phyloP scores from a whole-genome alignment of 2,329 filamentous ascomycete genomes.

The Microsporum audouinii region DNA sequence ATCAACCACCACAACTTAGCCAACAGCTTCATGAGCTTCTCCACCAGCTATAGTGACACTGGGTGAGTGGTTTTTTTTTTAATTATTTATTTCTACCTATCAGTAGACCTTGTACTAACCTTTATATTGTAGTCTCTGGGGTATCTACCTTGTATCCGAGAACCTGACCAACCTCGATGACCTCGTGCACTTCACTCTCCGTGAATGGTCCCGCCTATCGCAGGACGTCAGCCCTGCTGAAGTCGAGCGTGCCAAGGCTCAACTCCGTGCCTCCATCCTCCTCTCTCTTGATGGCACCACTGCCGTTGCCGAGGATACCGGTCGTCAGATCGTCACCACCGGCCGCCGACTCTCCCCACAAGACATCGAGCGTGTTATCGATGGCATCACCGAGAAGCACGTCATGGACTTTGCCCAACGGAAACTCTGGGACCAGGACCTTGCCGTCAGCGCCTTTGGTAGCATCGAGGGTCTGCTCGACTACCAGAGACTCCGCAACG shows the following conservation, averaged over 20 bases:
- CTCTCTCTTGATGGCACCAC: constrained; percentile 96
- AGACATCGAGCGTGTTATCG: constrained; percentile 89
- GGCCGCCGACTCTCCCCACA: constrained; percentile 80
- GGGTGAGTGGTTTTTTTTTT: constrained; percentile 51
- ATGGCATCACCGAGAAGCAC: constrained; percentile 83
- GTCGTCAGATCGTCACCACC: constrained; percentile 95
- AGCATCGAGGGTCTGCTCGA: constrained; percentile 70
- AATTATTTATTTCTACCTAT: background rate
- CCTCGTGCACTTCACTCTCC: constrained; percentile 93
- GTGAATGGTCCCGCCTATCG: constrained; percentile 93
- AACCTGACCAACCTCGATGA: constrained; percentile 81
- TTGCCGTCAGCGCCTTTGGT: constrained; percentile 86
- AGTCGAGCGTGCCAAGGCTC: constrained; percentile 95
- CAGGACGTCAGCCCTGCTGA: constrained; percentile 79
- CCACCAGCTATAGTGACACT: constrained; percentile 98
- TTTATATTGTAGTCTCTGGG: constrained; percentile 65
- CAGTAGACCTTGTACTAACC: constrained; percentile 8
- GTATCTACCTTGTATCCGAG: constrained; percentile 95
- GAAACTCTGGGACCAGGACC: constrained; percentile 95
- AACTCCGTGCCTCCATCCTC: constrained; percentile 96
- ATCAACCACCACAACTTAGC: constrained; percentile 90
- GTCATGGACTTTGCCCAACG: constrained; percentile 92
- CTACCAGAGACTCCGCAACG: constrained; percentile 49
- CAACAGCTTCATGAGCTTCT: constrained; percentile 99
- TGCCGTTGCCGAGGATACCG: constrained; percentile 94